Percentiles rank a stretch among this genome's conserved stretches.
phyloP scores from a whole-genome alignment of 2,329 filamentous ascomycete genomes.

The Colletotrichum higginsianum region DNA sequence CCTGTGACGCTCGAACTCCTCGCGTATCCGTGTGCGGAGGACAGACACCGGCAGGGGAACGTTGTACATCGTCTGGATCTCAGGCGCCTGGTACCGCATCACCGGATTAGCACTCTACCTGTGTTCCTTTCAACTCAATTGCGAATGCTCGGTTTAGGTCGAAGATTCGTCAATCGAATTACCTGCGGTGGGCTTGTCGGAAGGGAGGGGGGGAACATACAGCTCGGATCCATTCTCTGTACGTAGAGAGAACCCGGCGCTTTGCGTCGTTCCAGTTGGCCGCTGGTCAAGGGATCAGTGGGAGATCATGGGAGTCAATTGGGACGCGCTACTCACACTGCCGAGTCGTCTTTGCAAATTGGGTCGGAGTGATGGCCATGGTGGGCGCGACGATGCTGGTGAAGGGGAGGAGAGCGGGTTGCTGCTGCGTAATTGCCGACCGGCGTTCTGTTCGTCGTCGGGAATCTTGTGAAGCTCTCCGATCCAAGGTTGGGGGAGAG shows the following conservation, averaged over 20 bases:
- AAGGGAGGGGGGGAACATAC: conserved; percentile 71
- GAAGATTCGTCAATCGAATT: not conserved
- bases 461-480: conserved; percentile 39
- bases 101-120: conserved; percentile 10
- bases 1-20: conserved; percentile 97
- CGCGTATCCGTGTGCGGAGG: conserved; percentile 92
- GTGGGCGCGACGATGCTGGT: conserved; percentile 60
- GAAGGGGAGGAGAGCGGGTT: conserved; percentile 44
- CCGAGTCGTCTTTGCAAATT: conserved; percentile 86
- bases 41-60: conserved; percentile 88
- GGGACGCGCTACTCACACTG: conserved; percentile 72
- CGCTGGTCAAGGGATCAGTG: conserved; percentile 71
- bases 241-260: conserved; percentile 87
- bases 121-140: not conserved
- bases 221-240: conserved; percentile 95
- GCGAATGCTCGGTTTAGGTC: not conserved
- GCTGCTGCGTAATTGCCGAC: conserved; percentile 47
- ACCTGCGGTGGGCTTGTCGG: conserved; percentile 1
- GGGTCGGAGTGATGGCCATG: conserved; percentile 94
- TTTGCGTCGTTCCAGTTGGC: conserved; percentile 92
- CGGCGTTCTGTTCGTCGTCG: conserved; percentile 21
- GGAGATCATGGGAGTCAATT: conserved; percentile 16
- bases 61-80: conserved; percentile 98
- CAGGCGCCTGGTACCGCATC: conserved; percentile 78
- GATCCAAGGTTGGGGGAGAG: conserved; percentile 27